Evolutionary conservation across 805 yeast genomes (phyloP).

Genomic region (Candida michaelii): DNA sequence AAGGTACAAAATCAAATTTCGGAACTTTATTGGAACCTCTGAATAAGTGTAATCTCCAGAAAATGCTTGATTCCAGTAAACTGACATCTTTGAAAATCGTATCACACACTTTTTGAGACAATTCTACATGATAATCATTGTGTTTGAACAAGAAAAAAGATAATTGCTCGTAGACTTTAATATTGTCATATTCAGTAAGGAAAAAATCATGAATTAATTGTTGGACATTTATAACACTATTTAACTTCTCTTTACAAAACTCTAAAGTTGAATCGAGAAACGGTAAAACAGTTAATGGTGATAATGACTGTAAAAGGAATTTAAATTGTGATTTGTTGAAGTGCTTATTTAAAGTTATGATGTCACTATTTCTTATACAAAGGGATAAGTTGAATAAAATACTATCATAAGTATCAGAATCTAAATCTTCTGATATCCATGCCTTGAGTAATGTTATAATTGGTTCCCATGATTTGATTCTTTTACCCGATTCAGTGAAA

Average conservation of each 20-base stretch:
- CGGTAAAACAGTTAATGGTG: neutral
- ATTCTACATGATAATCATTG: conserved; percentile 4
- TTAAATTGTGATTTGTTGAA: conserved; percentile 28
- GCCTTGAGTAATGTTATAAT: conserved; percentile 22
- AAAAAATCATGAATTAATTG: conserved; percentile 12
- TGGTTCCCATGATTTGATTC: conserved; percentile 53
- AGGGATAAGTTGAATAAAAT: conserved; percentile 46
- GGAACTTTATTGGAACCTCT: neutral
- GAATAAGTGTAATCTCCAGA: conserved; percentile 15
- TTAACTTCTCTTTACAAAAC: conserved; percentile 12
- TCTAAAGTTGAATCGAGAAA: conserved; percentile 11
- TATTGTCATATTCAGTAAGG: conserved; percentile 6
- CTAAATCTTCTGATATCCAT: conserved; percentile 2
- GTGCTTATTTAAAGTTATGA: conserved; percentile 35
- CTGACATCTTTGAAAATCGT: conserved; percentile 3
- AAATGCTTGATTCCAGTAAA: conserved; percentile 7
- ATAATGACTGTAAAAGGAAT: neutral
- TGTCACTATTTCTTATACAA: conserved; percentile 55
- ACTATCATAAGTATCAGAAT: conserved; percentile 5
- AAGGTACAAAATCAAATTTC: conserved; percentile 2
- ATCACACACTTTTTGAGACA: neutral
- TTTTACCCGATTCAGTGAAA: conserved; percentile 72
- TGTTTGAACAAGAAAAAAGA: conserved; percentile 12
- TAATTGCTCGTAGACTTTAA: conserved; percentile 7
- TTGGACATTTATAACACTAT: conserved; percentile 4